Evolutionary conservation across 345 rosid species (phyloP), one percentile per base, ranked within the genome.

Genomic region (Ailanthus altissimus): DNA sequence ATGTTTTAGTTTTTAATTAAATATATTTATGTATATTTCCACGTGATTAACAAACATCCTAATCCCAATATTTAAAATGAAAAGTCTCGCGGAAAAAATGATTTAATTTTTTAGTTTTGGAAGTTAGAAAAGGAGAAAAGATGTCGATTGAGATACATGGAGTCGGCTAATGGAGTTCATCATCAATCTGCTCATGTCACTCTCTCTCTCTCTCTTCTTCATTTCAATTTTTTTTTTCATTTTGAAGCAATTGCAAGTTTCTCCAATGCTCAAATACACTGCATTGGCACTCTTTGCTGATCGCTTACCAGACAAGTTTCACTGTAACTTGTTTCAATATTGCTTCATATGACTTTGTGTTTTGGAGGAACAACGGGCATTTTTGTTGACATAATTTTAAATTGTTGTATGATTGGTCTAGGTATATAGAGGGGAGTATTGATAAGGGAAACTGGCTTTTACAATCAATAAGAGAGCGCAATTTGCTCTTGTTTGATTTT

Each of bases 181-280:
- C 36, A 83, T 90, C 79, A 75, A 77, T 85, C 89, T 28, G 84
- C 90, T 78, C 67, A 56, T 8, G 89, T 88, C 10, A 51, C 4
- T 63, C 18, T 72, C 47, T 38, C 5, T 18, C 67, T 32, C 12
- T 6, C 3, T 15, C 16, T 63, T 56, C 28, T 13, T 25, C 38
- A 4, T 47, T 15, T 73, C 56, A 49, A 46, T 53, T 49, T 28
- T 40, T 20, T 23, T 14, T 50, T 16, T 18, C n/a, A 12, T 12
- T 12, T 67, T 50, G n/a, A 68, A 92, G 97, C 82, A 80, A 75
- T 89, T 91, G 20, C 56, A 84, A 54, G 89, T 87, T 64, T 76
- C 87, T 77, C 93, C 97, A 12, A 53, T 83, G 10, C 89, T 92
- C 81, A 94, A 94, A 60, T 92, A 92, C 85, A 83, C 93, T 9